These are phyloP conservation scores for Avena eriantha DNA, from an alignment of 176 grass and related monocot species.

Conservation along the genomic window DNA sequence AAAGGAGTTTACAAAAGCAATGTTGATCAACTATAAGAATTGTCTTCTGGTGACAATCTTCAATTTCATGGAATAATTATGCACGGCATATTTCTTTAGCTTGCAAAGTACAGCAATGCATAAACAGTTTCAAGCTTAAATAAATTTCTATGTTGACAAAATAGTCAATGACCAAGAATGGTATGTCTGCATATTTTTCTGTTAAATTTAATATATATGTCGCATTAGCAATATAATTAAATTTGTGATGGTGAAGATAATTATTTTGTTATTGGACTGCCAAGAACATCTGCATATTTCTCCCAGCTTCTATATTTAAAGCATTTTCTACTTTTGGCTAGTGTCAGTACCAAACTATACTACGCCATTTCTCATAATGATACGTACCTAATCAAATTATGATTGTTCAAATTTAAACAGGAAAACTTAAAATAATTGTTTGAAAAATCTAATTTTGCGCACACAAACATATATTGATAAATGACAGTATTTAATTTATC, in stretches of 20 bases:
- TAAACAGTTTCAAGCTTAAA: not conserved
- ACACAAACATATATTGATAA: not conserved
- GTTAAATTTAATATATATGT: not conserved
- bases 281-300: not conserved
- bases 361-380: not conserved
- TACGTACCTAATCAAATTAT: not conserved
- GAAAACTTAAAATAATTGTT: not conserved
- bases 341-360: not conserved
- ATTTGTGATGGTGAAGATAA: not conserved
- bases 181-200: not conserved
- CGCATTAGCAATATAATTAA: not conserved
- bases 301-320: not conserved
- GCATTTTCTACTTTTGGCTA: not conserved
- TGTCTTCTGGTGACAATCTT: slow-evolving; percentile 5
- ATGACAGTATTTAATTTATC: not conserved
- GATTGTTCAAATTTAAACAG: slow-evolving; percentile 9
- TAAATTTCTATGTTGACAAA: not conserved
- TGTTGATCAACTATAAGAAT: not conserved
- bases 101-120: slow-evolving; percentile 21
- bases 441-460: not conserved
- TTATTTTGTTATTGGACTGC: not conserved
- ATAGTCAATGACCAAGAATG: not conserved
- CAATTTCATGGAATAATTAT: not conserved
- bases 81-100: not conserved
- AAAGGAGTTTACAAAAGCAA: slow-evolving; percentile 4